A percentile compares a stretch with the other conserved stretches of the same genome.
These are phyloP conservation scores for Boehmeria nivea DNA, from an alignment of 306 rosid genomes.

Conservation along the genomic window DNA sequence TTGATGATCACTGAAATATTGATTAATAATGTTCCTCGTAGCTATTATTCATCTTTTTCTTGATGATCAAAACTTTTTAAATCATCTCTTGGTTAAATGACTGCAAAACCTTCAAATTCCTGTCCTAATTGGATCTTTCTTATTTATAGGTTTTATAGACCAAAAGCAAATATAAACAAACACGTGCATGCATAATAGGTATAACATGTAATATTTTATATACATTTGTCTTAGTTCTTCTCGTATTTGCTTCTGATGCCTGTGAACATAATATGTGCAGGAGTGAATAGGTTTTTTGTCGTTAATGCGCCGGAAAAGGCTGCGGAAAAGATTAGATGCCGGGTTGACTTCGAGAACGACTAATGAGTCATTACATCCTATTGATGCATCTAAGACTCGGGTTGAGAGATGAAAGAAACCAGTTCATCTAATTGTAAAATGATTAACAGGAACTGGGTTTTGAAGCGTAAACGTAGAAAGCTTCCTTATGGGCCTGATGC, in stretches of 20 bases:
- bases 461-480: conserved; percentile 94
- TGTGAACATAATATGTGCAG: conserved; percentile 8
- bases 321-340: conserved; percentile 15
- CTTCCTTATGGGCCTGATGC: conserved; percentile 49
- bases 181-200: background rate
- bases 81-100: background rate
- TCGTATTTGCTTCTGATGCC: conserved; percentile 5
- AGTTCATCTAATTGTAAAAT: conserved; percentile 59
- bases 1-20: background rate
- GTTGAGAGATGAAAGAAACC: conserved; percentile 63
- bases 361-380: conserved; percentile 7
- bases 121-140: too few species aligned
- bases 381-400: conserved; percentile 31
- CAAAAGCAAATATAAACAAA: too few species aligned
- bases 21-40: background rate
- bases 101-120: background rate
- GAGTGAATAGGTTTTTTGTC: conserved; percentile 8
- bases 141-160: too few species aligned
- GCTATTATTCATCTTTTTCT: background rate
- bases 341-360: too few species aligned
- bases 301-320: conserved; percentile 5
- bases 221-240: too few species aligned
- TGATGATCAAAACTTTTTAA: background rate
- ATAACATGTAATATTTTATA: background rate
- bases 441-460: conserved; percentile 87